Percentiles rank a stretch among this genome's conserved stretches.
Evolutionary conservation across 345 rosid genomes (phyloP).

Genomic region (Firmiana major): DNA sequence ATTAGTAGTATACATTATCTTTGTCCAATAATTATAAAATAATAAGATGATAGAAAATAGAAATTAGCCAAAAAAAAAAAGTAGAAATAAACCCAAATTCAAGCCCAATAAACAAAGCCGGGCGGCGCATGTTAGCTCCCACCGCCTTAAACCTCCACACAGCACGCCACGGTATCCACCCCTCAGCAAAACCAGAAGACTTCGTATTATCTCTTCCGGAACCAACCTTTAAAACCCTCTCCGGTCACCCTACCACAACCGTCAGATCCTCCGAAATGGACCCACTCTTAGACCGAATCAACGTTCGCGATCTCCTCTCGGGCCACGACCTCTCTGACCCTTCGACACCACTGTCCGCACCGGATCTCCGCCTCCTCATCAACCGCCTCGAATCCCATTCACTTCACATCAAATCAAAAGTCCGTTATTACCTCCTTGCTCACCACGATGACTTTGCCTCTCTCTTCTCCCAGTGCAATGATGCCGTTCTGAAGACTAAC

Average conservation of each 20-base stretch:
- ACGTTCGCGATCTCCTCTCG: constrained; percentile 83
- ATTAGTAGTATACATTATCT: no score
- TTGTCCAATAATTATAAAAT: no score
- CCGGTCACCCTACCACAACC: background rate
- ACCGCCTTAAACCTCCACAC: background rate
- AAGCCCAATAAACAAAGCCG: background rate
- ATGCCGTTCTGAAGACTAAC: constrained; percentile 52
- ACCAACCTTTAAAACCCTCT: background rate
- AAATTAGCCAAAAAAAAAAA: no score
- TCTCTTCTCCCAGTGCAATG: constrained; percentile 74
- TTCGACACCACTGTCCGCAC: constrained; percentile 77
- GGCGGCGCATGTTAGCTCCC: background rate
- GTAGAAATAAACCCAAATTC: no score
- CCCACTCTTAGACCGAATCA: constrained; percentile 55
- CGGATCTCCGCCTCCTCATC: constrained; percentile 95
- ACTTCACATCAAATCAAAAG: constrained; percentile 80
- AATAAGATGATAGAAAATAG: no score
- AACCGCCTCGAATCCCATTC: constrained; percentile 84
- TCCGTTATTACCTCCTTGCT: constrained; percentile 71
- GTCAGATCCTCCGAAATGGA: constrained; percentile 35
- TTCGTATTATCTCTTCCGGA: background rate
- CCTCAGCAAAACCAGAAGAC: background rate
- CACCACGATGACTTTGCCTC: constrained; percentile 75
- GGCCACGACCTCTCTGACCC: constrained; percentile 76
- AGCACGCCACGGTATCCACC: no score